These are phyloP conservation scores for Rhizopus stolonifer DNA, from an alignment of 371 early-diverging fungal genomes.

Conservation along the genomic window DNA sequence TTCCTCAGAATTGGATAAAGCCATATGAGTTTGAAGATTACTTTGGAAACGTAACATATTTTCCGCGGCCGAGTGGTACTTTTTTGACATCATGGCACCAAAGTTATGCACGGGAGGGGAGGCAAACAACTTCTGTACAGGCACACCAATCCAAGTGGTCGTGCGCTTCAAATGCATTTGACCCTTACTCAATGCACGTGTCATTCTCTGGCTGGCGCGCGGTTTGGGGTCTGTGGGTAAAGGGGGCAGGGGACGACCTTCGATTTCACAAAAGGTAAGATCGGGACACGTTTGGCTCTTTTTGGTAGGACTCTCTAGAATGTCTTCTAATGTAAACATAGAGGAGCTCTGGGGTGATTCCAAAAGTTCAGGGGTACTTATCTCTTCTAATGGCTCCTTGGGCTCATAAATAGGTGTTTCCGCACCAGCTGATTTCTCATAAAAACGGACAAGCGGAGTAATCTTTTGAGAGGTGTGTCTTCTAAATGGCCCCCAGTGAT, in stretches of 20 bases:
- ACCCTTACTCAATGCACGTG: constrained; percentile 17
- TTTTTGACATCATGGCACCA: constrained; percentile 6
- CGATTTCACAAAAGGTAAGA: background rate
- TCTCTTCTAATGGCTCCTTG: background rate
- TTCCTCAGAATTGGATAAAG: background rate
- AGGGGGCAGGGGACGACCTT: constrained; percentile 17
- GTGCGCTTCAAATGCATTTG: constrained; percentile 25
- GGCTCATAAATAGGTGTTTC: background rate
- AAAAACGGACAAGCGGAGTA: background rate
- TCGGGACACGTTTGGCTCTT: constrained; percentile 17
- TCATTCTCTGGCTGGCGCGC: background rate
- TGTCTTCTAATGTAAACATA: too few relatives aligned
- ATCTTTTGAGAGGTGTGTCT: constrained; percentile 2
- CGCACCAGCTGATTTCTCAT: constrained; percentile 1
- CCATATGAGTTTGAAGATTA: background rate
- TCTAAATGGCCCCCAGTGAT: background rate
- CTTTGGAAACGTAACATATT: background rate
- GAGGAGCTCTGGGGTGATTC: background rate
- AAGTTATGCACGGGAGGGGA: constrained; percentile 15
- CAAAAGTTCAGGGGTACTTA: too few relatives aligned
- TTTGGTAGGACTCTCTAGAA: background rate
- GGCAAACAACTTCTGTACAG: constrained; percentile 12
- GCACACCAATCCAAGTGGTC: constrained; percentile 19
- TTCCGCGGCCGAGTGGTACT: constrained; percentile 1
- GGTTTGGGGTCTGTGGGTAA: constrained; percentile 3